Percentiles rank a stretch among this genome's conserved stretches.
These are phyloP conservation scores for Aspergillus incahuasiensis DNA, from an alignment of 495 filamentous ascomycete species.

Conservation along the genomic window DNA sequence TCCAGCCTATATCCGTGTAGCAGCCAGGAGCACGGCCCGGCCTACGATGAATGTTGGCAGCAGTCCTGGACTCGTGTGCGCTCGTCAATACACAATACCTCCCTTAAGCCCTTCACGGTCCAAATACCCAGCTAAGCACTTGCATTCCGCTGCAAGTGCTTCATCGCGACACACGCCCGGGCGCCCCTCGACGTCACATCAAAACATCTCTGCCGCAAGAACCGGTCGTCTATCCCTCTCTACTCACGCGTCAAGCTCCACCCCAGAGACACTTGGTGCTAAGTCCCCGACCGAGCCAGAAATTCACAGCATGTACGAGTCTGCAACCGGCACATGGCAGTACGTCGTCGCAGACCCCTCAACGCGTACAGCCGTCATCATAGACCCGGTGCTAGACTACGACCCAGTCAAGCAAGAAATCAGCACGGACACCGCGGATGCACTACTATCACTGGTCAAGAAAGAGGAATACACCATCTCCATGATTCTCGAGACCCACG, in stretches of 20 bases:
- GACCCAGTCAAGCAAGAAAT: slow-evolving; percentile 43
- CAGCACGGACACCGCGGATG: slow-evolving; percentile 46
- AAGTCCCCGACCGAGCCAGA: slow-evolving; percentile 20
- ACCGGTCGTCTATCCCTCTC: not conserved
- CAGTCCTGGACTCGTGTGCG: too few species aligned
- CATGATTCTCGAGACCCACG: slow-evolving; percentile 55
- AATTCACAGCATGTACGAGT: slow-evolving; percentile 42
- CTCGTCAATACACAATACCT: not conserved
- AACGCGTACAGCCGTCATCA: slow-evolving; percentile 46
- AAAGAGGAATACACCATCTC: slow-evolving; percentile 43
- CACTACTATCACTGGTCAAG: slow-evolving; percentile 35
- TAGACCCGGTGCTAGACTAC: slow-evolving; percentile 58
- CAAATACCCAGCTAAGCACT: too few species aligned
- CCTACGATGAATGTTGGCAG: too few species aligned
- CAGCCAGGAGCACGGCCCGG: not conserved
- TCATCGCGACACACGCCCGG: too few species aligned
- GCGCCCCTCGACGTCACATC: not conserved
- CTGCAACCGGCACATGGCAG: slow-evolving; percentile 53
- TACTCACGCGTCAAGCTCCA: not conserved
- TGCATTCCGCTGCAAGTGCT: too few species aligned
- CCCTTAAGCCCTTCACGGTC: too few species aligned
- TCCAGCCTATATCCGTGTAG: too few species aligned
- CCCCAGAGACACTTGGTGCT: not conserved
- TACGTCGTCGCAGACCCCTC: slow-evolving; percentile 53
- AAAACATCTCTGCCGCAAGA: not conserved